phyloP scores from a whole-genome alignment of 2,329 filamentous ascomycete genomes.

The Colletotrichum shisoi region DNA sequence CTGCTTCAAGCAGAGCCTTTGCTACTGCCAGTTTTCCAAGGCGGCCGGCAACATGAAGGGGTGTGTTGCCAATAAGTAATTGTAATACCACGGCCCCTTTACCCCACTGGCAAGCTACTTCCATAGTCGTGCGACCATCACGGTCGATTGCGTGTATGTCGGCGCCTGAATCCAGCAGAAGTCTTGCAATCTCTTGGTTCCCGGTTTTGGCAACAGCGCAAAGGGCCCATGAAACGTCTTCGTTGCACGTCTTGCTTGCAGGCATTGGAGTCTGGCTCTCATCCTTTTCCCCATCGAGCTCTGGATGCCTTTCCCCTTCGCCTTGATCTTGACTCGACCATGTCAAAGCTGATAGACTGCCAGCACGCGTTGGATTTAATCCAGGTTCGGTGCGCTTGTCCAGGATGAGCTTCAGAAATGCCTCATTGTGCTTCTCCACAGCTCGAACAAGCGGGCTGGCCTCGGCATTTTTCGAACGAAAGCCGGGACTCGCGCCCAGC shows the following conservation, averaged over 20 bases:
- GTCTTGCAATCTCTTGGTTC: neutral
- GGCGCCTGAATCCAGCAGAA: neutral
- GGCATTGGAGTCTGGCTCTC: too few relatives aligned
- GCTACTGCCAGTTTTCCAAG: rapidly evolving
- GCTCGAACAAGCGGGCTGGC: neutral
- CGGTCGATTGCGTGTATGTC: too few relatives aligned
- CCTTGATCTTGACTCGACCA: rapidly evolving
- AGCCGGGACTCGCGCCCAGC: rapidly evolving
- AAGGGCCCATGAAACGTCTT: neutral
- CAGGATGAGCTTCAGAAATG: neutral
- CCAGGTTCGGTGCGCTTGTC: rapidly evolving
- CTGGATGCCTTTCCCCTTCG: neutral
- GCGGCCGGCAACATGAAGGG: rapidly evolving
- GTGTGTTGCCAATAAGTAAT: too few relatives aligned
- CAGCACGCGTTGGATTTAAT: too few relatives aligned
- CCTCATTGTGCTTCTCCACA: neutral
- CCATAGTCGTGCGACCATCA: too few relatives aligned
- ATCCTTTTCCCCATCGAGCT: neutral
- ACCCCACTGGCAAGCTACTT: too few relatives aligned
- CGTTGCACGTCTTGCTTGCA: neutral
- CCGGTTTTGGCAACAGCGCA: neutral
- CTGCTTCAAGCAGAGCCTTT: neutral
- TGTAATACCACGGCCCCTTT: too few relatives aligned
- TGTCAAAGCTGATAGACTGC: too few relatives aligned
- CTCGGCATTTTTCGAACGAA: rapidly evolving